Base-by-base conservation (phyloP, 75 land plant species). In the Picea sitchensis region DNA sequence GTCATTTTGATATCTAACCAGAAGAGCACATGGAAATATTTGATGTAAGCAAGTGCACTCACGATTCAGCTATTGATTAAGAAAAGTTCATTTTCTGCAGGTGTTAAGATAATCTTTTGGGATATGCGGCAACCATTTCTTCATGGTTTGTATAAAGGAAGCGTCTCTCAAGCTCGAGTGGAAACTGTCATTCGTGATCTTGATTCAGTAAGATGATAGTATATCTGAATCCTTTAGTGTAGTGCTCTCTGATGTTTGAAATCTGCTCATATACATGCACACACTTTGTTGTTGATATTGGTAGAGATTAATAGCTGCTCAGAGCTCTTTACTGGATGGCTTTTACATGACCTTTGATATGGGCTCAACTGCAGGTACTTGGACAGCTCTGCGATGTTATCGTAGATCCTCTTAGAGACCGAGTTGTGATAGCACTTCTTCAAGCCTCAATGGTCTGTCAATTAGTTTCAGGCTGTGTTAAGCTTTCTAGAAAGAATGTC, bases 41-140 rank as follows among this genome's bases (percentile, higher is more conserved):
- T 41, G 41, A 41, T 69, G 41, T 32, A 3, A 1, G 41, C 9
- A 69, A 69, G 51, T 18, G 73, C 41, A 71, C 73, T 18, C 21
- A n/a, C 11, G 54, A 38, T 71, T 71, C 44, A 44, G 26, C 32
- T 67, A 34, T 32, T 67, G 18, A 38, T n/a, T 44, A 71, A 71
- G 73, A 21, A n/a, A 14, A n/a, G 26, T 71, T n/a, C n/a, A 41
- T 71, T 21, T 12, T 71, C 56, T 51, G 44, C 44, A 92, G 95
- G 95, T 65, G 68, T 85, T 80, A 93, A 80, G 77, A 78, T 85
- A 61, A 78, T 93, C 21, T 89, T 91, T 79, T 87, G 86, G 89
- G 95, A 93, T 84, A 61, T 93, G 80, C 83, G 88, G 26, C 88
- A 91, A 9, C 26, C 80, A 12, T 89, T 91, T 44, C 59, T 93